These are phyloP conservation scores for Colletotrichum eremochloae DNA, from an alignment of 2,329 filamentous ascomycete species.

Conservation along the genomic window DNA sequence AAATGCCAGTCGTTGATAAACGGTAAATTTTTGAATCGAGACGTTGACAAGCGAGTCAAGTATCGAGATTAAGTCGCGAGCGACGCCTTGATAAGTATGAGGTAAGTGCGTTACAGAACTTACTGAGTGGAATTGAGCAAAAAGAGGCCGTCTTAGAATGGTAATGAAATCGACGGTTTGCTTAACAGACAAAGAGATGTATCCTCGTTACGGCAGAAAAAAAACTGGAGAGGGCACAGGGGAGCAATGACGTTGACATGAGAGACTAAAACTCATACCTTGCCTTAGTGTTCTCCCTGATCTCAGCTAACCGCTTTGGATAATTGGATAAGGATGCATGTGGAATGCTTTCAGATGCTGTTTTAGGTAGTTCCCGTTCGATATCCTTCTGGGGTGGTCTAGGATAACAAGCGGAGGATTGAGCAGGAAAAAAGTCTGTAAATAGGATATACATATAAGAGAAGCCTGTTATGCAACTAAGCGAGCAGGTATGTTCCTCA, in stretches of 20 bases:
- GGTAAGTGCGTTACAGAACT: not conserved
- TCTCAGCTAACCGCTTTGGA: conserved; percentile 11
- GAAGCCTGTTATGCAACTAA: not conserved
- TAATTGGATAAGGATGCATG: conserved; percentile 5
- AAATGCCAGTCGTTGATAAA: not conserved
- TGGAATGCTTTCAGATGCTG: conserved; percentile 12
- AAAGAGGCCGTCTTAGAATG: not conserved
- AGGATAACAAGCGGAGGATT: not conserved
- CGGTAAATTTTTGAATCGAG: not conserved
- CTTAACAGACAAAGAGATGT: conserved; percentile 8
- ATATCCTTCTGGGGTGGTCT: not conserved
- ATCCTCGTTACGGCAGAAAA: conserved; percentile 15
- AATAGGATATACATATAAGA: not conserved
- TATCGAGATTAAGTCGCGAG: not conserved
- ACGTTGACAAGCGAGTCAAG: not conserved
- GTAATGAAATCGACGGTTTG: not conserved
- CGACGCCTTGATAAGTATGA: not conserved
- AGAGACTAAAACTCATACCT: conserved; percentile 30
- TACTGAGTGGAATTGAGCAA: not conserved
- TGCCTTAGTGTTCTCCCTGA: conserved; percentile 1
- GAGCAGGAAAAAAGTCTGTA: not conserved
- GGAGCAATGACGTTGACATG: conserved; percentile 40
- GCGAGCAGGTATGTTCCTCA: not conserved
- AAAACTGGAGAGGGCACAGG: not conserved
- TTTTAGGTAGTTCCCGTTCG: not conserved